A percentile compares a stretch with the other conserved stretches of the same genome.
phyloP scores from a whole-genome alignment of 257 asterid species.

The Solanum peruvianum region DNA sequence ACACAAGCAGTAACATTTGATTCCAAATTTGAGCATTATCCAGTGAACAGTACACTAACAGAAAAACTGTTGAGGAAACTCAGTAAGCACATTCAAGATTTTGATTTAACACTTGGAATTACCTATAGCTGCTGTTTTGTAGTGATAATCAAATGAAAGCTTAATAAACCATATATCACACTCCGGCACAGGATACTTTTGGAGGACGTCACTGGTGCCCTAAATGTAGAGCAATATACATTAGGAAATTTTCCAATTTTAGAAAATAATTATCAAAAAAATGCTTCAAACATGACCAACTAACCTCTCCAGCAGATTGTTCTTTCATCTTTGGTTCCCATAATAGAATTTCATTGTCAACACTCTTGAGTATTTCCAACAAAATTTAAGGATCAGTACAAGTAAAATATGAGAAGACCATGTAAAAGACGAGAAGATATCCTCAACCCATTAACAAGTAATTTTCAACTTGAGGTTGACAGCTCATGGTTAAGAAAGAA shows the following conservation, averaged over 20 bases:
- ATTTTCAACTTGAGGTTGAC: neutral
- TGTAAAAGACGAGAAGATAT: neutral
- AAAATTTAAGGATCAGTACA: neutral
- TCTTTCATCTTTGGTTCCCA: slow-evolving; percentile 99
- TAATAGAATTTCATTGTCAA: slow-evolving; percentile 84
- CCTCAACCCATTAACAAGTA: neutral
- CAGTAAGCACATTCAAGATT: neutral
- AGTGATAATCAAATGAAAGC: slow-evolving; percentile 84
- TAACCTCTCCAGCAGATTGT: slow-evolving; percentile 95
- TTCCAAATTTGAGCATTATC: neutral
- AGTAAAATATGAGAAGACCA: neutral
- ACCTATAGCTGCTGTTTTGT: slow-evolving; percentile 82
- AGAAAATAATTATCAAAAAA: neutral
- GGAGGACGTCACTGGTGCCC: slow-evolving; percentile 94
- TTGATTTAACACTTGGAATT: slow-evolving; percentile 1
- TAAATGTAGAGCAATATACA: slow-evolving; percentile 22
- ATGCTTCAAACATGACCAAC: slow-evolving; percentile 3
- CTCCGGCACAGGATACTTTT: slow-evolving; percentile 94
- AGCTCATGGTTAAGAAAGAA: neutral
- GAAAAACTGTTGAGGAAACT: neutral
- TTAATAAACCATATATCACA: slow-evolving; percentile 98
- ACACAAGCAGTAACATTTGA: neutral
- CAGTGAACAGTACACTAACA: neutral
- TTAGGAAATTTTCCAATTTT: neutral
- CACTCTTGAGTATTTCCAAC: slow-evolving; percentile 59